These are phyloP conservation scores for Huntiella savannae DNA, from an alignment of 2,329 filamentous ascomycete genomes.

Conservation along the genomic window DNA sequence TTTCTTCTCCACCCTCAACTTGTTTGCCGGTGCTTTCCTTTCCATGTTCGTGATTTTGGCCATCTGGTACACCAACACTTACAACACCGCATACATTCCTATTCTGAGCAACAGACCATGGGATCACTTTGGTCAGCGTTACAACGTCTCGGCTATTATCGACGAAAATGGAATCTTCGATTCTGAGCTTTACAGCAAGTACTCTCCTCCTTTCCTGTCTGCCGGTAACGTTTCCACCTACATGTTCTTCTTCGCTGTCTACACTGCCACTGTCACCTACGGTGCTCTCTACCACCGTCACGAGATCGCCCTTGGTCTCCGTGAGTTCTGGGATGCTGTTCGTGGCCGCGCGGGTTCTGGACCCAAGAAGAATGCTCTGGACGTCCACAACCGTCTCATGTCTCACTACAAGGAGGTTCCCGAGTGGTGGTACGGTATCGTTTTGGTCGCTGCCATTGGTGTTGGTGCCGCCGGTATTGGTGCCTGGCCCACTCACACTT, in stretches of 20 bases:
- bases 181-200: slow-evolving; percentile 25
- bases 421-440: slow-evolving; percentile 33
- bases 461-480: slow-evolving; percentile 28
- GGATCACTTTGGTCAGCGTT: slow-evolving; percentile 28
- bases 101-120: slow-evolving; percentile 33
- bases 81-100: slow-evolving; percentile 34
- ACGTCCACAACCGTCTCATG: slow-evolving; percentile 18
- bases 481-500: slow-evolving; percentile 31
- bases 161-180: slow-evolving; percentile 27
- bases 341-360: slow-evolving; percentile 16
- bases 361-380: slow-evolving; percentile 17
- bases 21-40: slow-evolving; percentile 35
- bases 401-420: slow-evolving; percentile 25
- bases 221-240: slow-evolving; percentile 33
- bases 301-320: slow-evolving; percentile 31
- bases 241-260: slow-evolving; percentile 36
- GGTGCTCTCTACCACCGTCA: slow-evolving; percentile 31
- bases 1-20: slow-evolving; percentile 42
- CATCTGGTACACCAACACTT: slow-evolving; percentile 40
- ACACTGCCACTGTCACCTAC: slow-evolving; percentile 32
- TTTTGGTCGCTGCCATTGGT: slow-evolving; percentile 25
- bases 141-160: slow-evolving; percentile 26
- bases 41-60: slow-evolving; percentile 35
- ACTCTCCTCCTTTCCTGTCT: slow-evolving; percentile 32
- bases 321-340: slow-evolving; percentile 27